These are phyloP conservation scores for Xylogone sp. DNA, from an alignment of 2,329 filamentous ascomycete genomes.

Conservation along the genomic window DNA sequence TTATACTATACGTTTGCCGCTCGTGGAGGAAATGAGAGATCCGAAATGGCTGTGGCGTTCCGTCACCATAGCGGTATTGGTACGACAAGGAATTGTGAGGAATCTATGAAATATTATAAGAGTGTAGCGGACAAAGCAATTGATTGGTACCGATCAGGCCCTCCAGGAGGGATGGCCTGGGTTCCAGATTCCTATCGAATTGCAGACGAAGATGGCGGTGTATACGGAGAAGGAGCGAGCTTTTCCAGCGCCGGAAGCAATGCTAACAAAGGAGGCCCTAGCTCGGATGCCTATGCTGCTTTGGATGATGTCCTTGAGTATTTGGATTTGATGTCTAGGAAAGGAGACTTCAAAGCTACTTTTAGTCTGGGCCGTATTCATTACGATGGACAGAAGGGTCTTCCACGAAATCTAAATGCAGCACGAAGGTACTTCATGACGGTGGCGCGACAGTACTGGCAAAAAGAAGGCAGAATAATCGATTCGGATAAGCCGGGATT, in stretches of 20 bases:
- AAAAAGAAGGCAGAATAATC: conserved; percentile 57
- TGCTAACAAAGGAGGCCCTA: conserved; percentile 67
- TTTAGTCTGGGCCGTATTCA: conserved; percentile 66
- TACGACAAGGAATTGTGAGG: conserved; percentile 79
- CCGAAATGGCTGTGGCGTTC: conserved; percentile 91
- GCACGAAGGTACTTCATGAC: conserved; percentile 67
- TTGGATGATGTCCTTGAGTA: conserved; percentile 95
- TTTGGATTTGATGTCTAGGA: conserved; percentile 67
- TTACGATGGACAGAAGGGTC: conserved; percentile 62
- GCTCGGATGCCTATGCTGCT: conserved; percentile 78
- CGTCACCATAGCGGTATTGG: conserved; percentile 83
- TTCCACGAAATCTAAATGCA: conserved; percentile 56
- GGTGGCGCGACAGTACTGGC: conserved; percentile 66
- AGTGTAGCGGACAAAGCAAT: conserved; percentile 91
- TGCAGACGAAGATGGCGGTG: conserved; percentile 84
- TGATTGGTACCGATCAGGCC: conserved; percentile 80
- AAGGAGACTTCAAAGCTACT: conserved; percentile 68
- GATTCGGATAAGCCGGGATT: conserved; percentile 51
- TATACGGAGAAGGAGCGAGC: conserved; percentile 94
- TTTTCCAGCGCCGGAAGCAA: conserved; percentile 82
- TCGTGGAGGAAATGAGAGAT: conserved; percentile 73
- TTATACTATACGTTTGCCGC: conserved; percentile 95
- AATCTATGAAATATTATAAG: conserved; percentile 85
- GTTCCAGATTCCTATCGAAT: conserved; percentile 77
- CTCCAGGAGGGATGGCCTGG: conserved; percentile 80